Evolutionary conservation across 176 grass and related monocot species (phyloP).

Genomic region (Juncus effusus): DNA sequence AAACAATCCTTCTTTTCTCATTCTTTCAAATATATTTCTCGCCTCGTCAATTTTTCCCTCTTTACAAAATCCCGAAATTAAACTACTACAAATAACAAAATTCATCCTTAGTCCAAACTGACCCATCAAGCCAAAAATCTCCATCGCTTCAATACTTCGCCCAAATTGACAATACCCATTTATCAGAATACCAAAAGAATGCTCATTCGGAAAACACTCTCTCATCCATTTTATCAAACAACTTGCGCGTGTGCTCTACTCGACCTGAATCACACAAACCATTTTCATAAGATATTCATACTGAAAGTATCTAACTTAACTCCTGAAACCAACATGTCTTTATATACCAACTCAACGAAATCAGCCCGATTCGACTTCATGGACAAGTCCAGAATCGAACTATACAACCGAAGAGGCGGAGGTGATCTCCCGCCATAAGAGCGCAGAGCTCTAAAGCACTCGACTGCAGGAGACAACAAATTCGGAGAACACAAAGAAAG

Average conservation of each 20-base stretch:
- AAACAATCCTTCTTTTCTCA: constrained; percentile 48
- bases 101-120: constrained; percentile 33
- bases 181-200: constrained; percentile 72
- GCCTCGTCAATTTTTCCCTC: constrained; percentile 66
- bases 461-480: constrained; percentile 46
- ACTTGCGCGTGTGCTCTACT: constrained; percentile 52
- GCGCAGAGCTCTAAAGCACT: constrained; percentile 58
- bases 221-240: constrained; percentile 73
- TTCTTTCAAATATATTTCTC: constrained; percentile 71
- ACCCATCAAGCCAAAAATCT: constrained; percentile 60
- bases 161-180: constrained; percentile 57
- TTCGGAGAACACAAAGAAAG: constrained; percentile 32
- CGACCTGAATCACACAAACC: constrained; percentile 55
- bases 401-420: constrained; percentile 66
- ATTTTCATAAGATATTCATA: constrained; percentile 59
- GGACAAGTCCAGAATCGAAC: constrained; percentile 55
- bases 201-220: constrained; percentile 54
- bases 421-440: constrained; percentile 42
- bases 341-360: constrained; percentile 66
- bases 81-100: constrained; percentile 75
- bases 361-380: constrained; percentile 48
- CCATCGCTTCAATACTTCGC: constrained; percentile 32
- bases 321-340: constrained; percentile 65
- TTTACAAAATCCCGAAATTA: constrained; percentile 73
- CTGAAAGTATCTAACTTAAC: constrained; percentile 72